Conservation (phyloP, 768 basidiomycete species). For the Podaxis sp. region DNA sequence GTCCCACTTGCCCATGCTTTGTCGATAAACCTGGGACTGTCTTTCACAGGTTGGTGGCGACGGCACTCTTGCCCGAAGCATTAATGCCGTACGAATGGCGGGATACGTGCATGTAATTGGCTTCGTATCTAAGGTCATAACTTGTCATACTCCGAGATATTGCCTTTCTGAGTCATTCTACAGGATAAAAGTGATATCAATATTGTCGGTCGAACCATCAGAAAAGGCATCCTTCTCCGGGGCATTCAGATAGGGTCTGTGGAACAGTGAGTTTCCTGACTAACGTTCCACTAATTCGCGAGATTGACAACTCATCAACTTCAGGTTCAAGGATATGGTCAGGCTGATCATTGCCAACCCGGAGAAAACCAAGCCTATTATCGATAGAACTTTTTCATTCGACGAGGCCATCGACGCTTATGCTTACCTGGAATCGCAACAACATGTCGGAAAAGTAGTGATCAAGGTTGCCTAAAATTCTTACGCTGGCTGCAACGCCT, state of each 20-base stretch:
- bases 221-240: background rate
- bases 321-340: conserved; percentile 53
- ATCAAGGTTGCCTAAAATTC: conserved; percentile 36
- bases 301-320: background rate
- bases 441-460: conserved; percentile 61
- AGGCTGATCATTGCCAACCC: conserved; percentile 40
- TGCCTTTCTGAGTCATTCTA: background rate
- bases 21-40: background rate
- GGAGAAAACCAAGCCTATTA: conserved; percentile 42
- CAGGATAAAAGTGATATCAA: background rate
- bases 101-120: conserved; percentile 49
- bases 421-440: conserved; percentile 47
- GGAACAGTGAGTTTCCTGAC: background rate
- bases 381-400: conserved; percentile 59
- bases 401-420: conserved; percentile 51
- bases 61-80: conserved; percentile 42
- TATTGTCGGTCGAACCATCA: background rate
- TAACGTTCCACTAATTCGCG: background rate
- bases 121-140: conserved; percentile 35
- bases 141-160: background rate
- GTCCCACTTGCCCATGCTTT: background rate
- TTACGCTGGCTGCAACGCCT: too few species aligned
- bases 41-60: conserved; percentile 34
- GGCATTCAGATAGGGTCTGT: background rate
- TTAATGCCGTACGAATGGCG: conserved; percentile 33